Percentiles rank a stretch among this genome's conserved stretches.
Conservation (phyloP, 2,329 filamentous ascomycete species). For the Didymella arachidicola region DNA sequence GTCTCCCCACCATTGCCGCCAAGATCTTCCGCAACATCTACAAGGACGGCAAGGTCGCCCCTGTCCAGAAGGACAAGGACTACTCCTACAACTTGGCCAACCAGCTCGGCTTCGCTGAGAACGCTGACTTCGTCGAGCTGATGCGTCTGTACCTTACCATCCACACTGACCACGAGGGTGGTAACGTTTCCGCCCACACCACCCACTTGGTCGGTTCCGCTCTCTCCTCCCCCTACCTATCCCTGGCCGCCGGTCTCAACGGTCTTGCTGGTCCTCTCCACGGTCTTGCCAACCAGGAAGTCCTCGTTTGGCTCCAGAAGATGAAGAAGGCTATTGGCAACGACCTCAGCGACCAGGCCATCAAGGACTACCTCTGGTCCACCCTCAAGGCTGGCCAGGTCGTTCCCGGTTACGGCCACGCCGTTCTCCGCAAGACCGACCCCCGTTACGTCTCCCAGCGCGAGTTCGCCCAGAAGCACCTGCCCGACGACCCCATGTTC, state of each 20-base stretch:
- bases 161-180: slow-evolving; percentile 99
- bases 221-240: slow-evolving; percentile 97
- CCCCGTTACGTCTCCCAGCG: slow-evolving; percentile 98
- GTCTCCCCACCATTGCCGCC: slow-evolving; percentile 96
- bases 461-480: slow-evolving; percentile 91
- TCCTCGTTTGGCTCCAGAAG: slow-evolving; percentile 98
- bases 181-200: slow-evolving; percentile 98
- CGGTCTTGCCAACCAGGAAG: slow-evolving; percentile 99
- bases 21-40: slow-evolving; percentile 99
- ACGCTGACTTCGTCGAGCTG: slow-evolving; percentile 96
- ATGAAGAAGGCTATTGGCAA: slow-evolving; percentile 96
- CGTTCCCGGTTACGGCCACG: slow-evolving; percentile 97
- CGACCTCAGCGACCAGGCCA: slow-evolving; percentile 93
- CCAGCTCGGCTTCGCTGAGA: slow-evolving; percentile 95
- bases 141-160: slow-evolving; percentile 99
- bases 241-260: slow-evolving; percentile 94
- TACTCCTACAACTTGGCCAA: slow-evolving; percentile 99
- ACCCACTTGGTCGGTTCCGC: slow-evolving; percentile 97
- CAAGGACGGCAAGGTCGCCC: slow-evolving; percentile 98
- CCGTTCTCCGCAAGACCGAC: slow-evolving; percentile 99
- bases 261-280: slow-evolving; percentile 98
- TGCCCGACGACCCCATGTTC: slow-evolving; percentile 99
- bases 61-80: slow-evolving; percentile 98
- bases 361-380: slow-evolving; percentile 98
- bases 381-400: slow-evolving; percentile 96